Base-by-base conservation (phyloP, 176 grass and related monocot genomes). In the Neostapfia colusana region DNA sequence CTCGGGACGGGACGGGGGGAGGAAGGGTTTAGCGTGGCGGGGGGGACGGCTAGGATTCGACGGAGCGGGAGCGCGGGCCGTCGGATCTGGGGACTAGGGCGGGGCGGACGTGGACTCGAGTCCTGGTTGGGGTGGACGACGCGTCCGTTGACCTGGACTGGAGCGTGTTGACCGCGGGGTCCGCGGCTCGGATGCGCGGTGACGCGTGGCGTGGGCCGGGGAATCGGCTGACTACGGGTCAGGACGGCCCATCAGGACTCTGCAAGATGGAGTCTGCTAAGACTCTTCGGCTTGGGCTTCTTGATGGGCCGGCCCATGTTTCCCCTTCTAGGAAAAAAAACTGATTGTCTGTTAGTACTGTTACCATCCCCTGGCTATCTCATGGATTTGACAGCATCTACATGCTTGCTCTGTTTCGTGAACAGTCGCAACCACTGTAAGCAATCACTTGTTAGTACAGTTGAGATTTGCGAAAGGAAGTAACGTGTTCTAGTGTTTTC, bases 11-110 rank as follows among this genome's bases (percentile, higher is more conserved):
- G n/a, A n/a, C n/a, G n/a, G n/a, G n/a, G n/a, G n/a, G n/a, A n/a
- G n/a, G n/a, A n/a, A n/a, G 80, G 73, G 74, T 44, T 87, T 88
- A 88, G 75, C n/a, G 16, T 3, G 36, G n/a, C 13, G 10, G 4
- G 64, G 10, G 4, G 64, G 71, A 84, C 81, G 81, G 86, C 23
- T 1, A 3, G 0, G 86, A 88, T 88, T 1, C 0, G 1, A 2
- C 1, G 0, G 0, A 0, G 5, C 0, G 8, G 4, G 7, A 0
- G 20, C 0, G 15, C 0, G 9, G 9, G 38, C 75, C 67, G 75
- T 72, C 3, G 26, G 84, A 76, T 76, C 57, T 48, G 48, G 40
- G 59, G 60, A 49, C 50, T 82, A 3, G 73, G 34, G 63, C 4
- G 27, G 10, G n/a, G 28, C 7, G 63, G 64, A 76, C 36, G 44